Evolutionary conservation across 1,139 yeast genomes (phyloP).

Genomic region (Nakaseomyces delphensis): DNA sequence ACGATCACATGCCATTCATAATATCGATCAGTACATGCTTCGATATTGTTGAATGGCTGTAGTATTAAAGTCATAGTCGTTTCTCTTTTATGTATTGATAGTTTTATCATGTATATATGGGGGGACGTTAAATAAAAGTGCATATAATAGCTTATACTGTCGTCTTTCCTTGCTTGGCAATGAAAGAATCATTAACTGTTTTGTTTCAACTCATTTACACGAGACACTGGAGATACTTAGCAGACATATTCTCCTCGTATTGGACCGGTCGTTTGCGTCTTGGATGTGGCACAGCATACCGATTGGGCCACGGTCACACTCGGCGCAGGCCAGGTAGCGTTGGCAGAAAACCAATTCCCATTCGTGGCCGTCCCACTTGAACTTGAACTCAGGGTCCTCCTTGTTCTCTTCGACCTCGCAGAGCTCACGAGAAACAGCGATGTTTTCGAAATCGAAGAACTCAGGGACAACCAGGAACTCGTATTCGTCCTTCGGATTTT

Average conservation of each 20-base stretch:
- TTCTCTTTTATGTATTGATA: no score
- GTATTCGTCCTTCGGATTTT: constrained; percentile 7
- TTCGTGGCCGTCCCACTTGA: constrained; percentile 11
- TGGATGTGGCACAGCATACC: constrained; percentile 49
- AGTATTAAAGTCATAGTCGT: no score
- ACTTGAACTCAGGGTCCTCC: constrained; percentile 2
- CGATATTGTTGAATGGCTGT: no score
- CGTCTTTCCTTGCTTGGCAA: no score
- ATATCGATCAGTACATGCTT: no score
- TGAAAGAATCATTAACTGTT: not conserved
- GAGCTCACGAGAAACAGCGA: constrained; percentile 57
- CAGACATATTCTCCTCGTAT: constrained; percentile 12
- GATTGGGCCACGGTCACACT: constrained; percentile 66
- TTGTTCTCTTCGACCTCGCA: constrained; percentile 15
- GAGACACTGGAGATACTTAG: constrained; percentile 19
- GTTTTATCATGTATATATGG: not conserved
- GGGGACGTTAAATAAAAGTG: no score
- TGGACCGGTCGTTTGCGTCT: constrained; percentile 20
- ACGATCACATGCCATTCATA: no score
- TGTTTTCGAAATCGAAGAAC: constrained; percentile 70
- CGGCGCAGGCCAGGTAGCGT: constrained; percentile 55
- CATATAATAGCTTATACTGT: no score
- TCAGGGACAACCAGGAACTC: constrained; percentile 41
- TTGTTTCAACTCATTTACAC: not conserved
- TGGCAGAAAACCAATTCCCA: constrained; percentile 34